A percentile compares a stretch with the other conserved stretches of the same genome.
These are phyloP conservation scores for Backusella westeae DNA, from an alignment of 192 early-diverging fungal species.

Conservation along the genomic window DNA sequence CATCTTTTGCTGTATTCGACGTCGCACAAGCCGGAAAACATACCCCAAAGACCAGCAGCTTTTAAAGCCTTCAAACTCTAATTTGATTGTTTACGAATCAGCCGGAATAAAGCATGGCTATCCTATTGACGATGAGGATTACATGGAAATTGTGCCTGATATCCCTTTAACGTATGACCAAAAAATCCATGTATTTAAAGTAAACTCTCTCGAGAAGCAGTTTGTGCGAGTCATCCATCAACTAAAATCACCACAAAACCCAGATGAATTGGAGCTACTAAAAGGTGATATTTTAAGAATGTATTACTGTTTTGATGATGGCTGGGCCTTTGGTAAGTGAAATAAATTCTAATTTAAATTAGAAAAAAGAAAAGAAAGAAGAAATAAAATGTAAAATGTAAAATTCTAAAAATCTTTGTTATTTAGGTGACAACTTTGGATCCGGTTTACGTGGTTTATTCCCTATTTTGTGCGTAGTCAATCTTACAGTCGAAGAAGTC, in stretches of 20 bases:
- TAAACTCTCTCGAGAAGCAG: conserved; percentile 3
- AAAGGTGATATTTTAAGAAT: conserved; percentile 23
- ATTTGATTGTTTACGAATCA: background rate
- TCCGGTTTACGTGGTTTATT: conserved; percentile 24
- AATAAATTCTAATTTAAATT: background rate
- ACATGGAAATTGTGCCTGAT: background rate
- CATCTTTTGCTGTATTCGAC: background rate
- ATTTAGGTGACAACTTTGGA: conserved; percentile 23
- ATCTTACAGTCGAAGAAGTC: conserved; percentile 15
- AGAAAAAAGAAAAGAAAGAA: background rate
- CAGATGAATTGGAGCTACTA: conserved; percentile 21
- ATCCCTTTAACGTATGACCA: background rate
- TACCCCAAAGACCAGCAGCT: background rate
- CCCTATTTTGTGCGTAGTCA: conserved; percentile 23
- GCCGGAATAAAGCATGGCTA: background rate
- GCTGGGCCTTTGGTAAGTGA: conserved; percentile 28
- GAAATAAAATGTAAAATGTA: background rate
- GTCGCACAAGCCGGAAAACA: background rate
- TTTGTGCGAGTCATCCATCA: conserved; percentile 12
- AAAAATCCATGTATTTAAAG: background rate
- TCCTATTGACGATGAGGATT: background rate
- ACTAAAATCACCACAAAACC: conserved; percentile 11
- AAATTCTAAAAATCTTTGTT: background rate
- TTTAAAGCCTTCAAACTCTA: background rate
- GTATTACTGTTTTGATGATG: conserved; percentile 30